Evolutionary conservation across 352 stramenopile genomes (phyloP).

Genomic region (Phytophthora citricola): DNA sequence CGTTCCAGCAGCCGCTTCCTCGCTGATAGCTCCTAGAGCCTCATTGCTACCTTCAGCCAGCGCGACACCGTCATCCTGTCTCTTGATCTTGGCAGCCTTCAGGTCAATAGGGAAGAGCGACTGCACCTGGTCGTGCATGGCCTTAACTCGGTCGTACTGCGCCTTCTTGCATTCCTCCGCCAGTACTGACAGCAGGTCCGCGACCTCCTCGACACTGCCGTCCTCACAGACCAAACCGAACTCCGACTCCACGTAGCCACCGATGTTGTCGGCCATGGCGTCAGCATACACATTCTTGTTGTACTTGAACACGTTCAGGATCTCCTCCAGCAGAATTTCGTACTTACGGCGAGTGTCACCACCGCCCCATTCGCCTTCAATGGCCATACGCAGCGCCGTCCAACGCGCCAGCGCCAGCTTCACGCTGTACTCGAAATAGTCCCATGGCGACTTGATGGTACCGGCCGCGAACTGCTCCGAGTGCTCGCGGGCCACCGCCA

Average conservation of each 20-base stretch:
- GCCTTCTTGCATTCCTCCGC: conserved; percentile 83
- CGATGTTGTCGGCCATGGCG: conserved; percentile 75
- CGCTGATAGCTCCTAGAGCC: conserved; percentile 36
- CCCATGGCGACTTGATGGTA: conserved; percentile 79
- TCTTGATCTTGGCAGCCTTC: conserved; percentile 75
- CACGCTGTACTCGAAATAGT: conserved; percentile 86
- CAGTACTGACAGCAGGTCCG: conserved; percentile 67
- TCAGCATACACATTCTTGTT: conserved; percentile 74
- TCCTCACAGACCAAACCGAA: conserved; percentile 85
- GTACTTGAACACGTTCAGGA: conserved; percentile 85
- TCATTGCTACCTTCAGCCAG: conserved; percentile 17
- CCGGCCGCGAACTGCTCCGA: conserved; percentile 54
- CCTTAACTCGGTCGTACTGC: conserved; percentile 71
- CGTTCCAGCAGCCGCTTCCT: conserved; percentile 33
- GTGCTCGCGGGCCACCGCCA: conserved; percentile 62
- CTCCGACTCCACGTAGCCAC: conserved; percentile 75
- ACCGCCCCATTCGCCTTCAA: conserved; percentile 85
- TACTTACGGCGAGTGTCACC: conserved; percentile 85
- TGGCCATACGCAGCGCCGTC: conserved; percentile 85
- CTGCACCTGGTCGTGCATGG: conserved; percentile 76
- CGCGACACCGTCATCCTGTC: conserved; percentile 41
- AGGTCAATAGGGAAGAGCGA: conserved; percentile 82
- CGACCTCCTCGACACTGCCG: conserved; percentile 75
- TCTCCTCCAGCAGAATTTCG: conserved; percentile 81
- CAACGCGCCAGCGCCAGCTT: conserved; percentile 81